Conservation (phyloP, 331 rosid genomes). For the Telfairia occidentalis region DNA sequence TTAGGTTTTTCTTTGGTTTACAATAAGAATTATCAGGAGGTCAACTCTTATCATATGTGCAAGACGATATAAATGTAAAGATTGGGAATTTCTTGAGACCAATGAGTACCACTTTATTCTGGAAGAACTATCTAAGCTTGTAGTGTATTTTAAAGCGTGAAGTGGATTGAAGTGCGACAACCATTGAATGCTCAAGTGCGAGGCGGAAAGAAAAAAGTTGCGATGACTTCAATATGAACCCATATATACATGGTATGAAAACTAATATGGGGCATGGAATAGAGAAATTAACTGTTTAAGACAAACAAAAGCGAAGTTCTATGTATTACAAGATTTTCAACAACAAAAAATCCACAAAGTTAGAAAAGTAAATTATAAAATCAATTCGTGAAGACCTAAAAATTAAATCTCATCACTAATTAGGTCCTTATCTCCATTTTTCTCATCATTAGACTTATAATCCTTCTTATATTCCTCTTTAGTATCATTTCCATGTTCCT, state of each 20-base stretch:
- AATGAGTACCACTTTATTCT: background rate
- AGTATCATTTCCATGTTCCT: background rate
- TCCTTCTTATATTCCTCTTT: background rate
- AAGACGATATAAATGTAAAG: background rate
- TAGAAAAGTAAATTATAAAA: background rate
- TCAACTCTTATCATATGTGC: background rate
- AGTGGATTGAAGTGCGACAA: background rate
- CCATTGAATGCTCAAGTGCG: background rate
- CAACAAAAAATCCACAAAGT: background rate
- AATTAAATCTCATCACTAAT: background rate
- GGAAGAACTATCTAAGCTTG: background rate
- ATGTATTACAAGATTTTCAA: background rate
- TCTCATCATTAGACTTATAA: background rate
- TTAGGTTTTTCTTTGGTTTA: background rate
- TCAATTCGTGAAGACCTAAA: background rate
- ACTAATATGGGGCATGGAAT: background rate
- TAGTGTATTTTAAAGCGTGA: background rate
- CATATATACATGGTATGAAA: background rate
- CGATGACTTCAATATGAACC: background rate
- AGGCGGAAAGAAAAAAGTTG: background rate
- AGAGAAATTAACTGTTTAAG: background rate
- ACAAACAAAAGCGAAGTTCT: background rate
- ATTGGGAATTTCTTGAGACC: background rate
- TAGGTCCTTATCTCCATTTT: background rate
- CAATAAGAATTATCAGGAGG: background rate